Evolutionary conservation across 768 basidiomycete genomes (phyloP).

Genomic region (Guyanaporus albipodus): DNA sequence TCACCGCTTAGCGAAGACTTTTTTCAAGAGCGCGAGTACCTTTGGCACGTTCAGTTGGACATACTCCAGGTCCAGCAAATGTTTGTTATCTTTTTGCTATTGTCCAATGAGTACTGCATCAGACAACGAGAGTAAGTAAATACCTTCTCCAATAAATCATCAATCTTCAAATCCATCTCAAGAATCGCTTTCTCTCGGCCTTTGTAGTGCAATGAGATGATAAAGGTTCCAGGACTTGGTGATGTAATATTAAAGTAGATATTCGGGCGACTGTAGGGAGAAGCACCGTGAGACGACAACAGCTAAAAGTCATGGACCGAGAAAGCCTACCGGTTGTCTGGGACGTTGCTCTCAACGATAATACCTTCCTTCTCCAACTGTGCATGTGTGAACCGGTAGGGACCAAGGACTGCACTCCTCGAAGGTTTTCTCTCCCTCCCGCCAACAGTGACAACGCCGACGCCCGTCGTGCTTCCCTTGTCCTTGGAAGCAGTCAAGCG

Average conservation of each 20-base stretch:
- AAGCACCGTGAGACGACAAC: not conserved
- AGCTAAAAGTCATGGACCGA: too few relatives aligned
- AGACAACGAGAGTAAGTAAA: slow-evolving; percentile 15
- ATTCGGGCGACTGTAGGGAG: slow-evolving; percentile 72
- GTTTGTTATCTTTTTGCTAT: slow-evolving; percentile 99
- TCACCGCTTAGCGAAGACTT: slow-evolving; percentile 89
- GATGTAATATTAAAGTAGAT: slow-evolving; percentile 99
- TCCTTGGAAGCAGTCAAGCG: slow-evolving; percentile 85
- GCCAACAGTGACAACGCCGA: slow-evolving; percentile 92
- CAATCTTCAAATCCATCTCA: slow-evolving; percentile 99
- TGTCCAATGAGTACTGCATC: slow-evolving; percentile 13
- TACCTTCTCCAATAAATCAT: slow-evolving; percentile 96
- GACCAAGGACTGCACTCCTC: slow-evolving; percentile 86
- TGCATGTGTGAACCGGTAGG: slow-evolving; percentile 96
- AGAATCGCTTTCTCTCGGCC: slow-evolving; percentile 98
- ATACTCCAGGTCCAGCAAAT: slow-evolving; percentile 93
- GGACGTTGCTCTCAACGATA: slow-evolving; percentile 98
- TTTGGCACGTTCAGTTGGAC: slow-evolving; percentile 97
- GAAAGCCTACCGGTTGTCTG: slow-evolving; percentile 80
- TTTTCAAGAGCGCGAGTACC: slow-evolving; percentile 87
- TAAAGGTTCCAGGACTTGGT: slow-evolving; percentile 96
- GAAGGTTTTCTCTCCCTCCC: slow-evolving; percentile 94
- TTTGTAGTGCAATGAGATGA: slow-evolving; percentile 98
- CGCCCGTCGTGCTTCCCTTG: slow-evolving; percentile 81
- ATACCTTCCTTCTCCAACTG: slow-evolving; percentile 99